Base-by-base conservation (phyloP, 306 rosid genomes). In the Dicorynia guianensis region DNA sequence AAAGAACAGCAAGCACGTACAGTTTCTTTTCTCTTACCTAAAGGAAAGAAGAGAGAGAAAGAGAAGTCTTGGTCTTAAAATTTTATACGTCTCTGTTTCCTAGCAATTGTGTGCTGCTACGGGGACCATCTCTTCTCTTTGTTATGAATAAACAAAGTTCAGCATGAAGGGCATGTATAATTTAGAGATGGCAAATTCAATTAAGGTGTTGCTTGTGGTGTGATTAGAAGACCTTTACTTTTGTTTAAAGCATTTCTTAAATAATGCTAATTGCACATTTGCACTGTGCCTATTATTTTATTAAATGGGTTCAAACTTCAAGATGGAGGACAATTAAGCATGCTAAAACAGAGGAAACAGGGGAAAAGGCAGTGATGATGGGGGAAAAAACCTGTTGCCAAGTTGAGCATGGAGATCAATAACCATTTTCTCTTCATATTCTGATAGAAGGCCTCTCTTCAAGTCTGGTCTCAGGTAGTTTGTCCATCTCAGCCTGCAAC, bases 401-500 rank as follows among this genome's bases (percentile, higher is more conserved):
- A 95, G 96, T 77, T 95, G 92, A 57, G 97, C 90, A 67, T 95
- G 98, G 39, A 95, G 98, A 71, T 95, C 96, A 83, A 95, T 92
- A 46, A 95, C 98, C 93, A 86, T 69, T 82, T 87, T 84, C 77
- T 95, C 98, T 66, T 95, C 98, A 56, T 35, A 56, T 19, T 90
- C 96, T 18, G 98, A 92, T 19, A 95, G 79, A 60, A 95, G 97
- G 0, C 98, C 98, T 82, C 98, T 89, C 83, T 92, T 95, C 74
- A 95, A 84, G 69, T 95, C 98, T 75, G 98, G 98, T 63, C 98
- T 85, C 0, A 95, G 79, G 55, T 95, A 92, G 44, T 95, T 95
- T 7, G 96, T 92, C 98, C 98, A 95, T 80, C 98, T 87, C 7
- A 95, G 86, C 74, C 98, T 87, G 79, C 98, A 95, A 81, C 98